Evolutionary conservation across 768 basidiomycete genomes (phyloP), one percentile per base, ranked within the genome.

Genomic region (Bullera alba): DNA sequence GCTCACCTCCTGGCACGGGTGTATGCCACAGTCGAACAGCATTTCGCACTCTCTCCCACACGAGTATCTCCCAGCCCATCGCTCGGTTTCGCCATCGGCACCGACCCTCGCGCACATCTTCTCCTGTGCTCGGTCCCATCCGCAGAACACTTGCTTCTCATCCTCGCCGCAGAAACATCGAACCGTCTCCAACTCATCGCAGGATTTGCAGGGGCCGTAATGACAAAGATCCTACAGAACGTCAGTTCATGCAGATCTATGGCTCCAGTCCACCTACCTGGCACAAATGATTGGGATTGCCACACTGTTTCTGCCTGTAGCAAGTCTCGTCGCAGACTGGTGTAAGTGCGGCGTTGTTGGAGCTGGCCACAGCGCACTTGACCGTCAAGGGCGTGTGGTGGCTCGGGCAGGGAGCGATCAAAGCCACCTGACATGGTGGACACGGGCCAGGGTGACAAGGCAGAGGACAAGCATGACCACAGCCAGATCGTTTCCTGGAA

Each of bases 371-470:
- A 5, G 65, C 54, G 50, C 71, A 72, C 43, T 70, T 70, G 56
- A 72, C 67, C 0, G 80, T 77, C 41, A 85, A 74, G 1, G 75
- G 70, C 28, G 80, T 77, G 53, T 80, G 78, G 41, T 79, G 79
- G 56, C 91, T 96, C 44, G 86, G 83, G 67, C 95, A 99, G 1
- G 78, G 75, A n/a, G 82, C 73, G 36, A 80, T 79, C 0, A 85
- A 81, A 4, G 85, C 86, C 10, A 93, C 79, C 54, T 82, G 80
- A 65, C 95, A 99, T 0, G 90, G 90, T 0, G 92, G 92, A 73
- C 95, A 99, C 0, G 93, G 95, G 0, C 93, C 95, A 0, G 95
- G 93, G 69, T 96, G 93, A 64, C 93, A 97, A 14, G 77, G 50
- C 14, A 90, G 67, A 0, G 90, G 81, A 69, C 92, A 97, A 0